phyloP scores from a whole-genome alignment of 2,329 filamentous ascomycete genomes.

The Aspergillus cejpii region DNA sequence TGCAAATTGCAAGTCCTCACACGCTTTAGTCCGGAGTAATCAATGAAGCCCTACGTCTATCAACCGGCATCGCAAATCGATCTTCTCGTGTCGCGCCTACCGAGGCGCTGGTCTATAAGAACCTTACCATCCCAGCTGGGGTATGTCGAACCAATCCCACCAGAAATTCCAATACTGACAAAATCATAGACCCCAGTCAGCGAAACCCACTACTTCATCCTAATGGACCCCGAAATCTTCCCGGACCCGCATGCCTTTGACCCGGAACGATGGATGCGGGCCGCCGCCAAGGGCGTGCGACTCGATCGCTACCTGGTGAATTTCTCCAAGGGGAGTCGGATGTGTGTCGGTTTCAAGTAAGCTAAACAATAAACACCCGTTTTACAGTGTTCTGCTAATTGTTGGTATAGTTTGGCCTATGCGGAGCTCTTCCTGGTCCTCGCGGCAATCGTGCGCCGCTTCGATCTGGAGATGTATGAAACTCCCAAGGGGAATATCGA shows the following conservation, averaged over 20 bases:
- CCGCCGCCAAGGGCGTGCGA: conserved; percentile 12
- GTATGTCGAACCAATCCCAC: conserved; percentile 12
- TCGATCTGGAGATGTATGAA: conserved; percentile 5
- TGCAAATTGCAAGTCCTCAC: not conserved
- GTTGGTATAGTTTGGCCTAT: conserved; percentile 11
- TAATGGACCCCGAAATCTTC: conserved; percentile 20
- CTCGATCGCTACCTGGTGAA: conserved; percentile 20
- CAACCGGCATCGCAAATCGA: conserved; percentile 33
- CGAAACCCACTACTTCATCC: conserved; percentile 17
- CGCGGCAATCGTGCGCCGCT: conserved; percentile 4
- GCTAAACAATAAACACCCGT: not conserved
- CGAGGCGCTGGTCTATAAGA: conserved; percentile 26
- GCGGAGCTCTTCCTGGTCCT: conserved; percentile 4
- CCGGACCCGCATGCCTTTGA: conserved; percentile 20
- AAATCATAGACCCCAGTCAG: conserved; percentile 19
- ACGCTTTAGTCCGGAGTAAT: conserved; percentile 18
- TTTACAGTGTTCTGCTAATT: not conserved
- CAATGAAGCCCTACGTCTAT: conserved; percentile 34
- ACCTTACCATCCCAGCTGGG: conserved; percentile 27
- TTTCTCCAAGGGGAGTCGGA: conserved; percentile 23
- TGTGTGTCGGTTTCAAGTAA: conserved; percentile 24
- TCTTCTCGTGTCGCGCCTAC: conserved; percentile 23
- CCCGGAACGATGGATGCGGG: conserved; percentile 23
- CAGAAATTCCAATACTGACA: too few species aligned
- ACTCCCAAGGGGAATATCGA: conserved; percentile 4